Conservation (phyloP, 192 early-diverging fungal genomes). For the Radiomyces spectabilis region DNA sequence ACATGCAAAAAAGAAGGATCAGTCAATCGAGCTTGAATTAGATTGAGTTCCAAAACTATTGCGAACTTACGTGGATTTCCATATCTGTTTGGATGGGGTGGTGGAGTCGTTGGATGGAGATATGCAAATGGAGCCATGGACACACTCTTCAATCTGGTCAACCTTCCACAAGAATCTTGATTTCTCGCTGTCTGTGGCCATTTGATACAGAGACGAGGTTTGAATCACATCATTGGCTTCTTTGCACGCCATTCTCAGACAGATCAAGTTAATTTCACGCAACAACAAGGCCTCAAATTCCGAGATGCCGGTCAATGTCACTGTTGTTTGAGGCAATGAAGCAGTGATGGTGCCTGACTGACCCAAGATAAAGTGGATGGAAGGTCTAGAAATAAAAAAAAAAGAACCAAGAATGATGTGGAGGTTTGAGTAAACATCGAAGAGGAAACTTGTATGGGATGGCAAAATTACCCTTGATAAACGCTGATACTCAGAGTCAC, state of each 20-base stretch:
- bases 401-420: neutral
- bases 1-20: neutral
- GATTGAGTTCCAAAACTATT: neutral
- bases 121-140: conserved; percentile 13
- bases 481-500: conserved; percentile 18
- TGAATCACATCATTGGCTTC: conserved; percentile 20
- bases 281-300: conserved; percentile 25
- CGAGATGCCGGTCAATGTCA: conserved; percentile 15
- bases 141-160: conserved; percentile 25
- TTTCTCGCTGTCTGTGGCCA: conserved; percentile 7
- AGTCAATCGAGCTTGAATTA: neutral
- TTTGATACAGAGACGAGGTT: neutral
- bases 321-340: conserved; percentile 14
- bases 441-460: too few species aligned
- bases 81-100: neutral
- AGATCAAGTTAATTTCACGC: conserved; percentile 26
- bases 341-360: conserved; percentile 18
- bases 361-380: conserved; percentile 15
- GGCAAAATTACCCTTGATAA: conserved; percentile 30
- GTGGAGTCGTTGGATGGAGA: neutral
- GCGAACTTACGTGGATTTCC: conserved; percentile 11
- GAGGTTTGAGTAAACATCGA: too few species aligned
- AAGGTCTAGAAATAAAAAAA: conserved; percentile 6
- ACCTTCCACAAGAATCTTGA: conserved; percentile 22
- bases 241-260: conserved; percentile 20